phyloP scores from a whole-genome alignment of 225 moss, liverwort and hornwort species.

The Lunularia cruciata region DNA sequence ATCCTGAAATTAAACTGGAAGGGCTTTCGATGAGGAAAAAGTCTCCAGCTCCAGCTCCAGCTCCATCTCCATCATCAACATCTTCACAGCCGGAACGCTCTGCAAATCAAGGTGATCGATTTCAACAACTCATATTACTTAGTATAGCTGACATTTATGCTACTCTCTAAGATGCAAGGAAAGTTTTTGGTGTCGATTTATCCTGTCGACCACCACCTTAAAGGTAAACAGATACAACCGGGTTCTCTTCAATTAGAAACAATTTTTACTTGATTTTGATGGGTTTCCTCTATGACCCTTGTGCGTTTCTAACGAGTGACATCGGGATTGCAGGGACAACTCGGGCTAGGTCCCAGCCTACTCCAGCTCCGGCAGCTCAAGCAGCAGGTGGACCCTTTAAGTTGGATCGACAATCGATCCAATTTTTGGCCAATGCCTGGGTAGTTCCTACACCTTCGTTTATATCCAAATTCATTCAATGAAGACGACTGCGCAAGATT shows the following conservation, averaged over 20 bases:
- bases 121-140: too few species aligned
- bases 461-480: too few species aligned
- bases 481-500: not conserved
- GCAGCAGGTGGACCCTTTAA: slow-evolving; percentile 50
- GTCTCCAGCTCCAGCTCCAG: slow-evolving; percentile 32
- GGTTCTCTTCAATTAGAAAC: too few species aligned
- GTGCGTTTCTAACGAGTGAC: not conserved
- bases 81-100: not conserved
- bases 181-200: too few species aligned
- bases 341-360: slow-evolving; percentile 44
- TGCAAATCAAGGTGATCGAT: slow-evolving; percentile 12
- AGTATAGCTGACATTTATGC: too few species aligned
- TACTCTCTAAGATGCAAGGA: too few species aligned
- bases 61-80: slow-evolving; percentile 24
- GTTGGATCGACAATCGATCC: slow-evolving; percentile 76
- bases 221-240: too few species aligned
- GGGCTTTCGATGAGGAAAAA: slow-evolving; percentile 55
- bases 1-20: slow-evolving; percentile 64
- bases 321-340: not conserved
- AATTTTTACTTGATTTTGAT: not conserved
- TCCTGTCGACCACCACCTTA: too few species aligned
- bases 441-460: slow-evolving; percentile 43
- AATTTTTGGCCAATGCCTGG: slow-evolving; percentile 92
- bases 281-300: not conserved
- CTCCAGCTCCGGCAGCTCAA: slow-evolving; percentile 37